Evolutionary conservation across 176 grass and related monocot species (phyloP).

Genomic region (Metroxylon sagu): DNA sequence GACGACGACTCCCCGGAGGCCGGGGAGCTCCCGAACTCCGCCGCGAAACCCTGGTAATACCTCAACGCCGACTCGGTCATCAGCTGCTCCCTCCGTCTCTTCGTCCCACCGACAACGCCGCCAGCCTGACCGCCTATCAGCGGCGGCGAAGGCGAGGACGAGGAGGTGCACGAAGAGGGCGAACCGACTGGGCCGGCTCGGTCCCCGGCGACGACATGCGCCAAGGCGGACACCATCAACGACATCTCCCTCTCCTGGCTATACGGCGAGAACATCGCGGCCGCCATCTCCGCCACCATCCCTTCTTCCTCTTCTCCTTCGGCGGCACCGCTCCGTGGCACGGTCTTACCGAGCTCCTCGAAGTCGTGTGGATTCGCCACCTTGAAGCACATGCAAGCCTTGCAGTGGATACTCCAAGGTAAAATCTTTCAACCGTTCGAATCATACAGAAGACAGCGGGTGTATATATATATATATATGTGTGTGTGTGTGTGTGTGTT

Average conservation of each 20-base stretch:
- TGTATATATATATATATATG: no score
- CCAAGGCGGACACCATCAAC: slow-evolving; percentile 58
- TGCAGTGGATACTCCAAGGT: no score
- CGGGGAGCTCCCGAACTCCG: background rate
- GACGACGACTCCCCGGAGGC: no score
- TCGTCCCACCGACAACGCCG: background rate
- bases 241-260: slow-evolving; percentile 44
- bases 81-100: slow-evolving; percentile 18
- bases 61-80: slow-evolving; percentile 17
- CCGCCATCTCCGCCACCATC: background rate
- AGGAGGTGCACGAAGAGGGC: no score
- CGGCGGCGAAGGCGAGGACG: background rate
- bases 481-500: no score
- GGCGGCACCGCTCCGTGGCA: background rate
- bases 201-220: slow-evolving; percentile 40
- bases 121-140: background rate
- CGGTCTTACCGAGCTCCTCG: no score
- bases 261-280: background rate
- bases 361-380: background rate
- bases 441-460: no score
- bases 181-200: background rate
- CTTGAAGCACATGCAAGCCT: background rate
- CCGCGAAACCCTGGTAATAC: slow-evolving; percentile 16
- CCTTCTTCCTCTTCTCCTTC: no score
- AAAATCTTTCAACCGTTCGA: no score